phyloP scores from a whole-genome alignment of 202 grass and related monocot genomes.

The Carex sylvatica region DNA sequence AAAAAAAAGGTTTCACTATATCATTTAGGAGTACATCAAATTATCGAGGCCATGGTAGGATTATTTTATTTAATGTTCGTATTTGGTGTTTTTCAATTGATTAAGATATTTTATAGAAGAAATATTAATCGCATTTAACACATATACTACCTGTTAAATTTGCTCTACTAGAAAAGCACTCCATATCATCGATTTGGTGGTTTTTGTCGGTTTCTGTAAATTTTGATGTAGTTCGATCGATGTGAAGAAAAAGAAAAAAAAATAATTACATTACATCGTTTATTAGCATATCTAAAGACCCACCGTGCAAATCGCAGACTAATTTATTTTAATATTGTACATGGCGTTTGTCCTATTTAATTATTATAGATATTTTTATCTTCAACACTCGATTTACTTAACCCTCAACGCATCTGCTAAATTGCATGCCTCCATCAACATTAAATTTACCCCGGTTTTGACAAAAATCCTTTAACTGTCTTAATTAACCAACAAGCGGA shows the following conservation, averaged over 20 bases:
- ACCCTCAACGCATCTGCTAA: background rate
- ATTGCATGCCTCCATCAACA: background rate
- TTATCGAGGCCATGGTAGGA: background rate
- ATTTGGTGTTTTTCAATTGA: background rate
- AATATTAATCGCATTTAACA: background rate
- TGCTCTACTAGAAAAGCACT: background rate
- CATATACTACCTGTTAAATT: background rate
- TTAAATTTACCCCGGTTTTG: background rate
- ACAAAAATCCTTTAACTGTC: background rate
- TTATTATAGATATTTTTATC: background rate
- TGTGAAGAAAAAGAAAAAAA: background rate
- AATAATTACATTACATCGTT: background rate
- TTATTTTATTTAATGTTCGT: background rate
- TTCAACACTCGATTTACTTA: background rate
- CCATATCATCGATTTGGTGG: background rate
- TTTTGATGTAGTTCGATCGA: background rate
- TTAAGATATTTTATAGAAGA: background rate
- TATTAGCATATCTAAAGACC: background rate
- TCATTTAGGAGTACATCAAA: background rate
- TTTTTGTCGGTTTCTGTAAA: background rate
- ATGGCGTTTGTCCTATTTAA: background rate
- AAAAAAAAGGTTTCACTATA: background rate
- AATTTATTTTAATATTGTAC: background rate
- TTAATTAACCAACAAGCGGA: background rate
- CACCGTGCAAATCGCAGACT: background rate